Conservation (phyloP, 2,329 filamentous ascomycete species). For the Cryphonectria carpinicola region DNA sequence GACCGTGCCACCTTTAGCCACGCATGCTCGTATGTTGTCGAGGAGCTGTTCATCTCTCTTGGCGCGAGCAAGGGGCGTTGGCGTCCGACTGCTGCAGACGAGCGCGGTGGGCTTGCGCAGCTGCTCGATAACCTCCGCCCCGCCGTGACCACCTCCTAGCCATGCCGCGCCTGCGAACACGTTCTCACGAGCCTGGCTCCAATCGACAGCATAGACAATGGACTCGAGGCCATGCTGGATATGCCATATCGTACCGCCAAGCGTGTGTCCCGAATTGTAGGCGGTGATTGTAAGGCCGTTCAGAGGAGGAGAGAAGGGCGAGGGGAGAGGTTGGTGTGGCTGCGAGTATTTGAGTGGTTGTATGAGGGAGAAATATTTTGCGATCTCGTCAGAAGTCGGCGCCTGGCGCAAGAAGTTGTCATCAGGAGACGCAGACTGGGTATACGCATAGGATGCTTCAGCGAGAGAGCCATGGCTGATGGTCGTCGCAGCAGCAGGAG, state of each 20-base stretch:
- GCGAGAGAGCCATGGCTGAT: slow-evolving; percentile 75
- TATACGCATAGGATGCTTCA: slow-evolving; percentile 61
- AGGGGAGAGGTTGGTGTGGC: slow-evolving; percentile 85
- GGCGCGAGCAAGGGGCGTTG: slow-evolving; percentile 68
- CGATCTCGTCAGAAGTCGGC: slow-evolving; percentile 86
- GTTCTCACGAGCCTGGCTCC: slow-evolving; percentile 97
- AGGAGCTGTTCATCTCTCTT: slow-evolving; percentile 86
- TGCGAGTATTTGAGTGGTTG: slow-evolving; percentile 96
- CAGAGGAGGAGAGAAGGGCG: slow-evolving; percentile 84
- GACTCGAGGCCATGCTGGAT: slow-evolving; percentile 96
- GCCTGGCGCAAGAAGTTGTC: slow-evolving; percentile 66
- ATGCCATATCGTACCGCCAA: slow-evolving; percentile 98
- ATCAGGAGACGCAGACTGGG: slow-evolving; percentile 53
- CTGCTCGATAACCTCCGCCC: slow-evolving; percentile 91
- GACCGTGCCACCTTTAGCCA: slow-evolving; percentile 84
- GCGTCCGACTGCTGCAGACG: slow-evolving; percentile 85
- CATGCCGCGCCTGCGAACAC: slow-evolving; percentile 92
- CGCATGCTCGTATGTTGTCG: slow-evolving; percentile 77
- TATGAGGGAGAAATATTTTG: slow-evolving; percentile 86
- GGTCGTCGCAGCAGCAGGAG: slow-evolving; percentile 83
- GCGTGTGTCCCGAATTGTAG: slow-evolving; percentile 93
- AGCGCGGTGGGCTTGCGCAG: slow-evolving; percentile 90
- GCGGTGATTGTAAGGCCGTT: slow-evolving; percentile 94
- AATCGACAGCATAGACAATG: slow-evolving; percentile 96
- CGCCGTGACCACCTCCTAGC: slow-evolving; percentile 74